These are phyloP conservation scores for Eruca vesicaria DNA, from an alignment of 441 rosid species.

Conservation along the genomic window DNA sequence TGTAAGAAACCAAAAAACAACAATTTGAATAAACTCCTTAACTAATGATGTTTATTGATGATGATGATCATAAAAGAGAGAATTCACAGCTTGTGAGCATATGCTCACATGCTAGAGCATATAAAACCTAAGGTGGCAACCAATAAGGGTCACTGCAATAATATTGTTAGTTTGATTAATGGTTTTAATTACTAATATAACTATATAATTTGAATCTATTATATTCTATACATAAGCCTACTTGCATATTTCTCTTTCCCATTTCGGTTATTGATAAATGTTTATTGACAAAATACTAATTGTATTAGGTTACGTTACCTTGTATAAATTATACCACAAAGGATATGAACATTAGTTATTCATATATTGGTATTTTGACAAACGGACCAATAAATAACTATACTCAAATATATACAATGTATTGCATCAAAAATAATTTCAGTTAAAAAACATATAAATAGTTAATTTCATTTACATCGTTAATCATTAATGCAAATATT, in stretches of 20 bases:
- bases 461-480: too few species aligned
- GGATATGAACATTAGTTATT: not conserved
- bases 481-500: too few species aligned
- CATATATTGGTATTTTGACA: not conserved
- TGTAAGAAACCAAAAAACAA: constrained; percentile 13
- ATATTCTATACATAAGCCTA: not conserved
- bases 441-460: too few species aligned
- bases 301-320: not conserved
- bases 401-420: not conserved
- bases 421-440: too few species aligned
- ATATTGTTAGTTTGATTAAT: constrained; percentile 10
- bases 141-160: constrained; percentile 30
- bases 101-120: constrained; percentile 33
- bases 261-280: not conserved
- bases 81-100: constrained; percentile 31
- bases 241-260: not conserved
- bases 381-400: not conserved
- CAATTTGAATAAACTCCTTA: constrained; percentile 22
- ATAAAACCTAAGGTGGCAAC: constrained; percentile 21
- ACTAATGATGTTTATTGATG: constrained; percentile 17
- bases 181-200: not conserved
- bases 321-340: not conserved
- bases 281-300: not conserved
- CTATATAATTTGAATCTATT: not conserved
- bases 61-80: constrained; percentile 31